Evolutionary conservation across 805 yeast genomes (phyloP).

Genomic region (Pichia manshurica): DNA sequence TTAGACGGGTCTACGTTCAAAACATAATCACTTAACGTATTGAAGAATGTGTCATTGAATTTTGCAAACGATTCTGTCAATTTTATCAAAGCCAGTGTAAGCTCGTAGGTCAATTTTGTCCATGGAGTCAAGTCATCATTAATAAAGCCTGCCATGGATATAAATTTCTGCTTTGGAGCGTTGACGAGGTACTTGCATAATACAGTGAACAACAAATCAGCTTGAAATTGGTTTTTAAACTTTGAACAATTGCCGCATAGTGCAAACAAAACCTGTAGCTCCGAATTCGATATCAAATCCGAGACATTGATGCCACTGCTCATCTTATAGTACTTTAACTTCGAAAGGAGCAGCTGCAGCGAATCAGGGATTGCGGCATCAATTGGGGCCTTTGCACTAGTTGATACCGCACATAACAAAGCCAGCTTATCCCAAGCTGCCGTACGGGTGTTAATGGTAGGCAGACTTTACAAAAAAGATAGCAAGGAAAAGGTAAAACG

Average conservation of each 20-base stretch:
- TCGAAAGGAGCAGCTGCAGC: conserved; percentile 11
- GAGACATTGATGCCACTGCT: neutral
- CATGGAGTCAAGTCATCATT: conserved; percentile 34
- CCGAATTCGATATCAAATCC: conserved; percentile 16
- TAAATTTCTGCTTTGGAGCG: conserved; percentile 39
- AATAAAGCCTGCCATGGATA: conserved; percentile 24
- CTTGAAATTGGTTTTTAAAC: conserved; percentile 35
- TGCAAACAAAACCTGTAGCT: conserved; percentile 52
- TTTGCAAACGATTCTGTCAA: conserved; percentile 22
- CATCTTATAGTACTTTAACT: conserved; percentile 2
- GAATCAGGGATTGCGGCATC: conserved; percentile 22
- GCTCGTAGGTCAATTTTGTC: conserved; percentile 34
- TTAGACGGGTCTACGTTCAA: neutral
- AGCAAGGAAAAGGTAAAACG: neutral
- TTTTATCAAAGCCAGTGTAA: conserved; percentile 30
- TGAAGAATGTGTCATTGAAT: conserved; percentile 13
- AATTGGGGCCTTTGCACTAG: conserved; percentile 16
- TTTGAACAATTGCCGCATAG: conserved; percentile 41
- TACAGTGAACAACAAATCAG: conserved; percentile 37
- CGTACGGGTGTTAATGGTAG: conserved; percentile 33
- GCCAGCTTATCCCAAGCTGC: conserved; percentile 36
- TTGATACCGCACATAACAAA: conserved; percentile 24
- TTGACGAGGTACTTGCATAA: conserved; percentile 43
- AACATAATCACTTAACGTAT: conserved; percentile 12
- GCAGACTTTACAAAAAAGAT: conserved; percentile 23